These are phyloP conservation scores for Lagenaria siceraria DNA, from an alignment of 306 rosid genomes.

Conservation along the genomic window DNA sequence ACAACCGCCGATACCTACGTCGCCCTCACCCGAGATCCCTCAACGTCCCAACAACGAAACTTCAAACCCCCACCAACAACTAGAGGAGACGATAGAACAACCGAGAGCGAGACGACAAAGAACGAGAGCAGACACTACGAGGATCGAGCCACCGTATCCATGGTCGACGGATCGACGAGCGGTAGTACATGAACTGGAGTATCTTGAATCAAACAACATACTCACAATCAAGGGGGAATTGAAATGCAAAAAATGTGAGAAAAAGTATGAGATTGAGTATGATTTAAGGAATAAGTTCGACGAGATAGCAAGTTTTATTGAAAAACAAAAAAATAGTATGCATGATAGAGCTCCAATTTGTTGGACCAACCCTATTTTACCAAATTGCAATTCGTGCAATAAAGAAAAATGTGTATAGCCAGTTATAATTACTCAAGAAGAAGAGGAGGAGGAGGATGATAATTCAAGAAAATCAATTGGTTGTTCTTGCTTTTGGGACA, in stretches of 20 bases:
- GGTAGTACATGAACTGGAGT: background rate
- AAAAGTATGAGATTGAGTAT: conserved; percentile 4
- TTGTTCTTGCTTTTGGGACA: conserved; percentile 42
- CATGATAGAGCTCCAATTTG: conserved; percentile 25
- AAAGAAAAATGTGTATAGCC: conserved; percentile 25
- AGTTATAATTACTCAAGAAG: background rate
- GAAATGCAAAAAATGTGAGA: conserved; percentile 29
- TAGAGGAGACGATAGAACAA: no score
- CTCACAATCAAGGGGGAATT: conserved; percentile 12
- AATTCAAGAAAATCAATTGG: conserved; percentile 33
- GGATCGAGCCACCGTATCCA: conserved; percentile 16
- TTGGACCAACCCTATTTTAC: conserved; percentile 27
- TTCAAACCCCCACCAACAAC: no score
- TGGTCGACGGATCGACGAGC: conserved; percentile 44
- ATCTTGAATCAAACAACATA: conserved; percentile 3
- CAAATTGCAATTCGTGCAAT: conserved; percentile 17
- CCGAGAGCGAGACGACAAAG: background rate
- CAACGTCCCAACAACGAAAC: no score
- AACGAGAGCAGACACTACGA: background rate
- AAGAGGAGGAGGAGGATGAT: background rate
- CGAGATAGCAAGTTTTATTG: background rate
- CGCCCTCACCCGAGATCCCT: no score
- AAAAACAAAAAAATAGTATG: background rate
- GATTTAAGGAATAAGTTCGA: background rate
- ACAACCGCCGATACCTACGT: no score